Percentiles rank a stretch among this genome's conserved stretches.
Evolutionary conservation across 179 eudicot species (phyloP).

Genomic region (Carnegiea gigantea): DNA sequence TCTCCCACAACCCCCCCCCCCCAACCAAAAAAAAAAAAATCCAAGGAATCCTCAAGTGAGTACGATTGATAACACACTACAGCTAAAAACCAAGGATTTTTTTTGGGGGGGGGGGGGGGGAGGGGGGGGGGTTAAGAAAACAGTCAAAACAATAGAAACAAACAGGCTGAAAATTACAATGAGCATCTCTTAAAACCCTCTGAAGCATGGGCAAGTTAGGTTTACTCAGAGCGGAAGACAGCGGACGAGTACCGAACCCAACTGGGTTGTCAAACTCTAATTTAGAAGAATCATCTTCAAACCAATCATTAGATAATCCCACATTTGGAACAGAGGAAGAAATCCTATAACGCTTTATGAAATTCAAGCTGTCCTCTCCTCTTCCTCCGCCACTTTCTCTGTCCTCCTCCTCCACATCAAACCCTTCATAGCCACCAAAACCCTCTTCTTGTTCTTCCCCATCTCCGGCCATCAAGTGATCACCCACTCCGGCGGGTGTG

Average conservation of each 20-base stretch:
- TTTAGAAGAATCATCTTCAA: conserved; percentile 27
- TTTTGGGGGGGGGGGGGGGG: too few species aligned
- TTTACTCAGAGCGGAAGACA: conserved; percentile 32
- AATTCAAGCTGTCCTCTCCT: neutral
- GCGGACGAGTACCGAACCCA: neutral
- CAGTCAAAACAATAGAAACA: too few species aligned
- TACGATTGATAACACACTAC: too few species aligned
- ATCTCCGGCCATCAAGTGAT: conserved; percentile 9
- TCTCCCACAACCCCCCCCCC: too few species aligned
- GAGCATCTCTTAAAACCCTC: conserved; percentile 43
- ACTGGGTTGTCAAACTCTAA: neutral
- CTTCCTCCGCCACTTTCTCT: neutral
- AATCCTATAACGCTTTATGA: neutral
- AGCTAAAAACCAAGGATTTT: too few species aligned
- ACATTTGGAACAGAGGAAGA: conserved; percentile 62
- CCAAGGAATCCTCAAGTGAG: too few species aligned
- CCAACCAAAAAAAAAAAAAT: too few species aligned
- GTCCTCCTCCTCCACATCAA: conserved; percentile 16
- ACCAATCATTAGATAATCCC: conserved; percentile 25
- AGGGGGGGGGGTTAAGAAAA: too few species aligned
- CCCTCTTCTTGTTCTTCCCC: neutral
- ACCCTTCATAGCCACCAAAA: conserved; percentile 18
- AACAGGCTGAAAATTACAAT: neutral
- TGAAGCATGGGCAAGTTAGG: conserved; percentile 41
- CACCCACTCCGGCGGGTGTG: neutral